A percentile compares a stretch with the other conserved stretches of the same genome.
Evolutionary conservation across 2,329 filamentous ascomycete species (phyloP).

Genomic region (Penicillium brevicompactum): DNA sequence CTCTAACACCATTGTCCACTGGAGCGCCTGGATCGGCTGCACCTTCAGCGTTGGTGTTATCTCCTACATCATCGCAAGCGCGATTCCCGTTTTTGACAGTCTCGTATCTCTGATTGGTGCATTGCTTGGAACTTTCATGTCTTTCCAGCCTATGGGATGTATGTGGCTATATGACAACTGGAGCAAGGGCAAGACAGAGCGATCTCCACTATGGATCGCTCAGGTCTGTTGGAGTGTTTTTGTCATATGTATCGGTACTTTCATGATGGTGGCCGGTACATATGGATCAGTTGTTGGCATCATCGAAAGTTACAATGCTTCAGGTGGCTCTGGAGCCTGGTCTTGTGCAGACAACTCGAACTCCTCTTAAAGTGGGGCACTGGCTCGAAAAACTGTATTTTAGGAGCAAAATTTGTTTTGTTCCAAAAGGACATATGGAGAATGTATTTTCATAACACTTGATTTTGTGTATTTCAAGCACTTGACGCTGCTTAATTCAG

Average conservation of each 20-base stretch:
- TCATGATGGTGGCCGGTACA: neutral
- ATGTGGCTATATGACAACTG: conserved; percentile 12
- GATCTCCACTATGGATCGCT: neutral
- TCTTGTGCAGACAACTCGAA: neutral
- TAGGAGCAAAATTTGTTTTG: neutral
- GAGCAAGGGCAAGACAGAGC: neutral
- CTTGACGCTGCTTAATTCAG: too few relatives aligned
- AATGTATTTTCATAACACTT: neutral
- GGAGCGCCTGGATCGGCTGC: conserved; percentile 52
- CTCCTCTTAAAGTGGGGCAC: neutral
- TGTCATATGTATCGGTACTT: neutral
- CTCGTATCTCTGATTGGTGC: conserved; percentile 51
- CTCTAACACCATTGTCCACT: conserved; percentile 51
- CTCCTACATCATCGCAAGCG: conserved; percentile 52
- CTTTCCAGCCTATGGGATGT: conserved; percentile 8
- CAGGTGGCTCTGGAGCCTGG: neutral
- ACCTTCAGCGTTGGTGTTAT: conserved; percentile 44
- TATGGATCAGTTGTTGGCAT: neutral
- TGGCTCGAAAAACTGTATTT: neutral
- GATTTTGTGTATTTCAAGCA: too few relatives aligned
- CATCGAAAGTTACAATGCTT: neutral
- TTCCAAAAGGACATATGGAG: neutral
- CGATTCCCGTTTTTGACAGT: conserved; percentile 57
- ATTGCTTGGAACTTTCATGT: conserved; percentile 25
- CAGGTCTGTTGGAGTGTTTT: neutral